phyloP scores from a whole-genome alignment of 2,329 filamentous ascomycete genomes.

The Calonectria henricotiae region DNA sequence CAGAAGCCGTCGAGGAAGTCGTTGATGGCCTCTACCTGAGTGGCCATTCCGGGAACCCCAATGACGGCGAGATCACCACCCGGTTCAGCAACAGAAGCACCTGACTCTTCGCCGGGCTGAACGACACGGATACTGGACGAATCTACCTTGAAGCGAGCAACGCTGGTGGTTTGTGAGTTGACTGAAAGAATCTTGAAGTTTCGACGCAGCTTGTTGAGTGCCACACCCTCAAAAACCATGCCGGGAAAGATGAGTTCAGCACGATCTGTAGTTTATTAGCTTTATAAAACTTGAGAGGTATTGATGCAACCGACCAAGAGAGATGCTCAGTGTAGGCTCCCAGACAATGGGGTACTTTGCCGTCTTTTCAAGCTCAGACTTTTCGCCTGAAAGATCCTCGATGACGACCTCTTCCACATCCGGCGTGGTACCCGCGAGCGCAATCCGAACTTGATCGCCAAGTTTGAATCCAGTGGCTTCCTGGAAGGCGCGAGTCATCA shows the following conservation, averaged over 20 bases:
- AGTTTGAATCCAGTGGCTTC: slow-evolving; percentile 82
- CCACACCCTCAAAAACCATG: slow-evolving; percentile 78
- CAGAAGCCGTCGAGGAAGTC: slow-evolving; percentile 74
- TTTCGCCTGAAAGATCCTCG: slow-evolving; percentile 69
- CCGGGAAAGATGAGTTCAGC: slow-evolving; percentile 81
- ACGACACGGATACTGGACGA: slow-evolving; percentile 61
- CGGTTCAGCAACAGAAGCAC: slow-evolving; percentile 41
- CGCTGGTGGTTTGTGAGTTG: slow-evolving; percentile 63
- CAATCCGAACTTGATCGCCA: slow-evolving; percentile 75
- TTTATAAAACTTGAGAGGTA: background rate
- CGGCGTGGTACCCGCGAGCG: slow-evolving; percentile 70
- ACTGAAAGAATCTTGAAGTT: slow-evolving; percentile 74
- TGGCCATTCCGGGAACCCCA: slow-evolving; percentile 78
- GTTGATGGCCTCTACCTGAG: slow-evolving; percentile 79
- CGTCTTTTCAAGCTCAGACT: slow-evolving; percentile 54
- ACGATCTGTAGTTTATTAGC: slow-evolving; percentile 61
- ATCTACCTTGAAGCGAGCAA: slow-evolving; percentile 63
- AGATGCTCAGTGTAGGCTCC: slow-evolving; percentile 57
- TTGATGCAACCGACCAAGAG: slow-evolving; percentile 53
- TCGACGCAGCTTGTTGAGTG: slow-evolving; percentile 53
- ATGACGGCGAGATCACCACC: slow-evolving; percentile 63
- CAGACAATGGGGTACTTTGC: slow-evolving; percentile 56
- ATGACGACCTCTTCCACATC: slow-evolving; percentile 74
- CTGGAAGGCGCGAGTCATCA: slow-evolving; percentile 83
- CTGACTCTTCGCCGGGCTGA: slow-evolving; percentile 51